phyloP scores from a whole-genome alignment of 106 monocot genomes.

The Dendrobium nobile region DNA sequence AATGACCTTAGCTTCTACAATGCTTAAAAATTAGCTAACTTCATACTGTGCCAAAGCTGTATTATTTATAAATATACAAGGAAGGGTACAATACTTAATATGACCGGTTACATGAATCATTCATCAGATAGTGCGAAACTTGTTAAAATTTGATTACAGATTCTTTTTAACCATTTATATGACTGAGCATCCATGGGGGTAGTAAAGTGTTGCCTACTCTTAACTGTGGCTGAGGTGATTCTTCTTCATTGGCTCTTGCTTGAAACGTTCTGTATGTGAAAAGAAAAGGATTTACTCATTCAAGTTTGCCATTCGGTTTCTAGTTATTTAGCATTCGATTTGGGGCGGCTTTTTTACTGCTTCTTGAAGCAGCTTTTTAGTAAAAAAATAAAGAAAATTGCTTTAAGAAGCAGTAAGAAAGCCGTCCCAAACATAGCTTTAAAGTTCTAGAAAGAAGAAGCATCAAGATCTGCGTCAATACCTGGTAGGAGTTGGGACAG shows the following conservation, averaged over 20 bases:
- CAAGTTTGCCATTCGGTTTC: neutral
- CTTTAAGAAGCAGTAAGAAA: too few species aligned
- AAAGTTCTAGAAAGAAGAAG: neutral
- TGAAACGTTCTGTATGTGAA: conserved; percentile 18
- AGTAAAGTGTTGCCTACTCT: conserved; percentile 15
- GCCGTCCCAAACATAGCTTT: too few species aligned
- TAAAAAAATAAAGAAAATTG: too few species aligned
- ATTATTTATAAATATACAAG: conserved; percentile 4
- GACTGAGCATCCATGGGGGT: conserved; percentile 35
- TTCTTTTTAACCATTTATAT: conserved; percentile 11
- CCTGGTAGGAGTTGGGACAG: conserved; percentile 27
- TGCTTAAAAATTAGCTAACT: neutral
- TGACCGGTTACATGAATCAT: neutral
- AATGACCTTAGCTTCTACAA: neutral
- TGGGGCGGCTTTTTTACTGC: too few species aligned
- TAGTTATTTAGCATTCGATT: neutral
- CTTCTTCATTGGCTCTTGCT: conserved; percentile 14
- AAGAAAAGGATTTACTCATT: neutral
- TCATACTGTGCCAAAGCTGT: neutral
- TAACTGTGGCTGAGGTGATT: conserved; percentile 16
- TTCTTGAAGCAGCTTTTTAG: too few species aligned
- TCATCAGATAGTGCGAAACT: neutral
- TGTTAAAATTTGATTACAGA: neutral
- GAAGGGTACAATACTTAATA: neutral
- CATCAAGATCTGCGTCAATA: neutral